Evolutionary conservation across 441 rosid genomes (phyloP).

Genomic region (Francoa sonchifolia): DNA sequence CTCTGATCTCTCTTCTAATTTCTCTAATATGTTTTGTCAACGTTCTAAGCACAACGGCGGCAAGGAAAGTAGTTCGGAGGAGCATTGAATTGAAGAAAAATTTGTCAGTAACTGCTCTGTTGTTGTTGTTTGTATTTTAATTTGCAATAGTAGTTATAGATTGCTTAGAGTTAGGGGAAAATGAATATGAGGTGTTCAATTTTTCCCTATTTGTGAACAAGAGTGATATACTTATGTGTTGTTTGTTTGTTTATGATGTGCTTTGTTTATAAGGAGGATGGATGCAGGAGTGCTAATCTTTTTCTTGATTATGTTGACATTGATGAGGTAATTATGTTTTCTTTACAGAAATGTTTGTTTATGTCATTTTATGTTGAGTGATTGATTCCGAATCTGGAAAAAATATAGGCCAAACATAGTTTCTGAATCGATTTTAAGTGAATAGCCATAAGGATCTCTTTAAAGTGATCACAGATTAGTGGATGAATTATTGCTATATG

Average conservation of each 20-base stretch:
- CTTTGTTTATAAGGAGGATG: conserved; percentile 11
- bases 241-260: conserved; percentile 5
- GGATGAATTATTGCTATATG: too few species aligned
- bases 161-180: too few species aligned
- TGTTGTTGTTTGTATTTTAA: conserved; percentile 8
- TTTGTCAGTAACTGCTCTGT: background rate
- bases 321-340: conserved; percentile 7
- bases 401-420: background rate
- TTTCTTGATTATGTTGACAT: conserved; percentile 6
- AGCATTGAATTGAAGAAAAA: background rate
- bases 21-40: conserved; percentile 28
- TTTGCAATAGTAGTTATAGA: too few species aligned
- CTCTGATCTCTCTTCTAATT: conserved; percentile 51
- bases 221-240: background rate
- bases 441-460: too few species aligned
- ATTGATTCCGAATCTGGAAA: background rate
- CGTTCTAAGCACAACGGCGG: conserved; percentile 13
- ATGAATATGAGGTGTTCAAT: conserved; percentile 2
- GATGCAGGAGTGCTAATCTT: conserved; percentile 6
- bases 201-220: background rate
- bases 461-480: too few species aligned
- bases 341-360: background rate
- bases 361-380: background rate
- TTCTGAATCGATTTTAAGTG: background rate
- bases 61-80: background rate